Base-by-base conservation (phyloP, 2,329 filamentous ascomycete species). In the Xylariaceae sp. region DNA sequence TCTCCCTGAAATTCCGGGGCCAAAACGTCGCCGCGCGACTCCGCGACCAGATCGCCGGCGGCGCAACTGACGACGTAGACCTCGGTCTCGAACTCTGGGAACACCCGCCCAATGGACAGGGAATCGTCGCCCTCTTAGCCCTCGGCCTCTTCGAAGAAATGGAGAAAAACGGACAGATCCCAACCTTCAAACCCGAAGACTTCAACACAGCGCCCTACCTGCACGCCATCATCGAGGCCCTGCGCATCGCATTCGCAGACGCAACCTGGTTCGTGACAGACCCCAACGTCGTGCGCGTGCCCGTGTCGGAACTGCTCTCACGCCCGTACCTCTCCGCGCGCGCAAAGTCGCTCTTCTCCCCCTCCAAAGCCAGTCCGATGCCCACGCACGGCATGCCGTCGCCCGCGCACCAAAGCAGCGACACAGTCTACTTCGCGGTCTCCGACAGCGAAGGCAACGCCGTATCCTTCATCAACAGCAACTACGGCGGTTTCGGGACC, bases 381-480 rank as follows among this genome's bases (percentile, higher is more conserved):
- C 73, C 88, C 0, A 76, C 84, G 49, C 88, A 91, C 70, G 93
- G 92, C n/a, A 56, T 60, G 51, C 63, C 63, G 58, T 90, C 72
- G 1, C 92, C 92, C 0, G 93, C 93, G 0, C 85, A 95, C 62
- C 87, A 87, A 63, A 88, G 89, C 74, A 89, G 88, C 72, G 94
- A 99, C 73, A 97, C 94, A 0, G 94, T 97, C 34, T 97, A 97
- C 78, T 96, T 97, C 71, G 86, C 88, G 58, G 88, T 88, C 9
- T 88, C 92, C 0, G 94, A 97, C 76, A 75, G 79, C 1, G 78
- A 85, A 37, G 94, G 94, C 56, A 97, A 97, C 74, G 93, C 89
- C 39, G 92, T 94, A 56, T 94, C 89, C 18, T 97, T 97, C 77
- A 97, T 97, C 78, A 97, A 96, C 81, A 92, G 88, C 75, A 95